Evolutionary conservation across 2,329 filamentous ascomycete genomes (phyloP).

Genomic region (Rhynchosporium agropyri): DNA sequence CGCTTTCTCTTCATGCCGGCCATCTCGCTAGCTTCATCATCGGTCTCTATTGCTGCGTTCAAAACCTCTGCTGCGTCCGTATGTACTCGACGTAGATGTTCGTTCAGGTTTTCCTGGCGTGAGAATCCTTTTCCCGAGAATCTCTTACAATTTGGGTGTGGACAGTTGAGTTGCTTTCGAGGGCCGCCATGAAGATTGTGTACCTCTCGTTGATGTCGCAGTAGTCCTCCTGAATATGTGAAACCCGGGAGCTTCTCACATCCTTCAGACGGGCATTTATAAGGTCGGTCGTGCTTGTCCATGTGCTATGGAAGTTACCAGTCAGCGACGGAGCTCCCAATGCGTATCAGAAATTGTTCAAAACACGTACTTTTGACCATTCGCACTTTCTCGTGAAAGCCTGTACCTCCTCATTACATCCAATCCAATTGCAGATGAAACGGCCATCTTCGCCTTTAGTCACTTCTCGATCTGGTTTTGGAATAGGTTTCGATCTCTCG

Average conservation of each 20-base stretch:
- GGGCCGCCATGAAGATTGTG: constrained; percentile 75
- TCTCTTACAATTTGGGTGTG: constrained; percentile 84
- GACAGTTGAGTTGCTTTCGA: constrained; percentile 85
- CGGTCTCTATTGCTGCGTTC: constrained; percentile 46
- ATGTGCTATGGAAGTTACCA: constrained; percentile 66
- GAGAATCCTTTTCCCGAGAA: constrained; percentile 89
- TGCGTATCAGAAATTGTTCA: constrained; percentile 11
- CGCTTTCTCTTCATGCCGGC: constrained; percentile 49
- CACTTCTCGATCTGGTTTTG: constrained; percentile 60
- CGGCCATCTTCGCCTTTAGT: constrained; percentile 71
- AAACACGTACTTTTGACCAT: constrained; percentile 75
- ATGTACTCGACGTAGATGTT: constrained; percentile 91
- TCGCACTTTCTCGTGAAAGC: constrained; percentile 85
- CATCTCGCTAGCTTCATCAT: constrained; percentile 49
- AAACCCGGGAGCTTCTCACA: constrained; percentile 94
- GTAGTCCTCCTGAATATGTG: constrained; percentile 88
- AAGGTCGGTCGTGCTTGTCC: constrained; percentile 96
- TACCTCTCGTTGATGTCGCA: constrained; percentile 90
- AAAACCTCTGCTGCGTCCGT: constrained; percentile 45
- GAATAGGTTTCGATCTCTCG: constrained; percentile 51
- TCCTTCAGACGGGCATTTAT: constrained; percentile 78
- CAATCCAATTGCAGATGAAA: constrained; percentile 71
- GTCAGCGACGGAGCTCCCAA: constrained; percentile 15
- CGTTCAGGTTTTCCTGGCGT: constrained; percentile 89
- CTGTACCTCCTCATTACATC: constrained; percentile 66